phyloP scores from a whole-genome alignment of 2,329 filamentous ascomycete species.

The Paraconiothyrium brasiliense region DNA sequence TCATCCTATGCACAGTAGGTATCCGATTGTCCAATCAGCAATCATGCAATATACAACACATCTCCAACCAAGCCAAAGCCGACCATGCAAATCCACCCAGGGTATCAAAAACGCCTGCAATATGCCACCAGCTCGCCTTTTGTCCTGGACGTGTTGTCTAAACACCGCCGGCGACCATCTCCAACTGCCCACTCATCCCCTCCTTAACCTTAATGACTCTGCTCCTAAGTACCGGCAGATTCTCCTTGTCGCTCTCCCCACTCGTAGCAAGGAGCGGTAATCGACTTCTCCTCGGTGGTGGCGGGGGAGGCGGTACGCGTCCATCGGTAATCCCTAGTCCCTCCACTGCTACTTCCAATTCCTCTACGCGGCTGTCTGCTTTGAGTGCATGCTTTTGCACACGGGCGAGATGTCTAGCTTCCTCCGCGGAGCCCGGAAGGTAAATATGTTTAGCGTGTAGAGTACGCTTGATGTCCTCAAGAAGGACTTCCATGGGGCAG shows the following conservation, averaged over 20 bases:
- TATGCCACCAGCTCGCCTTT: not conserved
- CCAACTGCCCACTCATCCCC: constrained; percentile 30
- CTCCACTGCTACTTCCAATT: constrained; percentile 38
- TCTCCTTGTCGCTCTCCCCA: constrained; percentile 40
- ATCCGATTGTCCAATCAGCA: not conserved
- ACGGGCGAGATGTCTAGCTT: constrained; percentile 27
- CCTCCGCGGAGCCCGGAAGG: constrained; percentile 67
- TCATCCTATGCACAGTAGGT: too few relatives aligned
- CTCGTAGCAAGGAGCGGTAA: constrained; percentile 20
- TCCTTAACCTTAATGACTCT: constrained; percentile 36
- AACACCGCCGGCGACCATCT: constrained; percentile 30
- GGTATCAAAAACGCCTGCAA: constrained; percentile 10
- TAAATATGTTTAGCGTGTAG: constrained; percentile 75
- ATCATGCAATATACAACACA: not conserved
- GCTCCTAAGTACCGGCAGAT: constrained; percentile 33
- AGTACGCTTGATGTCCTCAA: constrained; percentile 84
- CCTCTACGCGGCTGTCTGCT: constrained; percentile 27
- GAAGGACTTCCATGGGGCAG: constrained; percentile 90
- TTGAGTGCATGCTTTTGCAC: constrained; percentile 17
- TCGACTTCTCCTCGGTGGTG: constrained; percentile 15
- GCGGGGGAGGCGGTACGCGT: constrained; percentile 30
- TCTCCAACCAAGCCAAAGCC: not conserved
- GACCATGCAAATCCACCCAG: constrained; percentile 2
- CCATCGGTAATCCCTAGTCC: constrained; percentile 43
- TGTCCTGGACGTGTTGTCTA: not conserved